Percentiles rank a stretch among this genome's conserved stretches.
Evolutionary conservation across 78 protist genomes (phyloP).

Genomic region (Dictyostelium capitatum): DNA sequence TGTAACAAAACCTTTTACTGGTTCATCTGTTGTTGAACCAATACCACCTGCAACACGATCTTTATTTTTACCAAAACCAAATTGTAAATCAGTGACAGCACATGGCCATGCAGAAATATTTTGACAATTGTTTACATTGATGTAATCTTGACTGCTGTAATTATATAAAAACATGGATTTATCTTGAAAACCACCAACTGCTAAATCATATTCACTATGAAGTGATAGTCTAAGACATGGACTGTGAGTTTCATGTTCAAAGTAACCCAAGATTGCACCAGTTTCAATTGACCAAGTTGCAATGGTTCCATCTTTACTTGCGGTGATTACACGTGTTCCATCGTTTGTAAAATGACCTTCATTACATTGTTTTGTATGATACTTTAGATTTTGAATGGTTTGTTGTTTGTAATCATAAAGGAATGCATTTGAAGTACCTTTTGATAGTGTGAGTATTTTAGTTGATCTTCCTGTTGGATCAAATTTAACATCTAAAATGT

Average conservation of each 20-base stretch:
- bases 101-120: not conserved
- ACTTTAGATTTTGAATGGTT: not conserved
- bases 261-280: not conserved
- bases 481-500: conserved; percentile 4
- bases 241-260: not conserved
- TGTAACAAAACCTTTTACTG: not conserved
- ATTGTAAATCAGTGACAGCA: conserved; percentile 15
- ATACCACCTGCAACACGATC: conserved; percentile 14
- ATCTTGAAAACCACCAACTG: not conserved
- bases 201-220: not conserved
- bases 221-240: not conserved
- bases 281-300: not conserved
- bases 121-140: not conserved
- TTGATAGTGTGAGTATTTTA: not conserved
- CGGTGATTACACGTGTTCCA: not conserved
- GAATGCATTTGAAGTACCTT: not conserved
- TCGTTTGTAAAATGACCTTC: conserved; percentile 9
- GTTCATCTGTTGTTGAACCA: not conserved
- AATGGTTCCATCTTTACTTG: not conserved
- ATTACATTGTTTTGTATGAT: not conserved
- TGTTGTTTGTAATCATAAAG: not conserved
- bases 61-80: conserved; percentile 2
- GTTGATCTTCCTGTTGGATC: not conserved
- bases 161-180: not conserved
- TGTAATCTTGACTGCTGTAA: not conserved